Base-by-base conservation (phyloP, 129 eudicot genomes). In the Centrapalus pauciflorus region DNA sequence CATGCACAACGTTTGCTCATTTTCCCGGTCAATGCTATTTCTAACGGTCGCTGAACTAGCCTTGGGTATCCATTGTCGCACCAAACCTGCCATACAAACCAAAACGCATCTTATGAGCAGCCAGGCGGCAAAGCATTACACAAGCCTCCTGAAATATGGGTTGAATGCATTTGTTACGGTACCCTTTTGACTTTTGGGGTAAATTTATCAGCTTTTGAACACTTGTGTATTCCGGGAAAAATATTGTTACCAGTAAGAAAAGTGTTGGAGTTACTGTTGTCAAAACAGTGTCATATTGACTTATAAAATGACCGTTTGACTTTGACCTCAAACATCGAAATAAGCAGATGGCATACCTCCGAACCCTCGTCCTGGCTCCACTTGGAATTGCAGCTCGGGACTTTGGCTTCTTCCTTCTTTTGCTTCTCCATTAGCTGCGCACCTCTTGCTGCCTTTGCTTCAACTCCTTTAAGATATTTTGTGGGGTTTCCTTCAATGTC, bases 281-380 rank as follows among this genome's bases (percentile, higher is more conserved):
- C 56, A 28, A 8, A 16, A 46, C 14, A 27, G 13, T n/a, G n/a
- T n/a, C 21, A 46, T 29, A 9, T n/a, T n/a, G n/a, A n/a, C n/a
- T n/a, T n/a, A n/a, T n/a, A n/a, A n/a, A n/a, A n/a, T n/a, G n/a
- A n/a, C n/a, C n/a, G n/a, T n/a, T n/a, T n/a, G n/a, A n/a, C 21
- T 19, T 70, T 70, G 66, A 70, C 75, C 66, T 28, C 3, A 57
- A 28, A 70, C 7, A 29, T 58, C 46, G n/a, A 45, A 58, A 70
- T 19, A 7, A 28, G 13, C 2, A 57, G 5, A n/a, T 55, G 5
- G 41, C 69, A 9, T 82, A 90, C 97, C 95, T 93, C 98, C 4
- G 92, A 90, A 35, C 98, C 98, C 55, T 88, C 96, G n/a, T 88
- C 87, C 62, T 93, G 92, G 70, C 95, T 93, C 96, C 96, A 93